Conservation (phyloP, 495 filamentous ascomycete species). For the Talaromyces wortmannii region DNA sequence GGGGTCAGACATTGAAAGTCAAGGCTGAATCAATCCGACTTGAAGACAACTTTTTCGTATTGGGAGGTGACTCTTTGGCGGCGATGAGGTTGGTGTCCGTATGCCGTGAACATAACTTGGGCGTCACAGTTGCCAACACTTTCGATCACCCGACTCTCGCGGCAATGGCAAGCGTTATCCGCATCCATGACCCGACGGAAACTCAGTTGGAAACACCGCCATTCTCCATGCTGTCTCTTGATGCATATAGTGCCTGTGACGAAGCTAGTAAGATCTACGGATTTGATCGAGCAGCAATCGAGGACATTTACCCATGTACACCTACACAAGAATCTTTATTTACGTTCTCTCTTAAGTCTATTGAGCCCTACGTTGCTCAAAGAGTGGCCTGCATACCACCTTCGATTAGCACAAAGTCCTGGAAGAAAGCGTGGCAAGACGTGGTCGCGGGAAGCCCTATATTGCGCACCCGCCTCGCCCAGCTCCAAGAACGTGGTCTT, state of each 20-base stretch:
- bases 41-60: slow-evolving; percentile 48
- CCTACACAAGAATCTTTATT: slow-evolving; percentile 60
- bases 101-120: slow-evolving; percentile 22
- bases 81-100: slow-evolving; percentile 47
- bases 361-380: slow-evolving; percentile 52
- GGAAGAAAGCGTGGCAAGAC: slow-evolving; percentile 43
- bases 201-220: slow-evolving; percentile 12
- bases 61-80: slow-evolving; percentile 57
- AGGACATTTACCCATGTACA: slow-evolving; percentile 55
- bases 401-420: slow-evolving; percentile 22
- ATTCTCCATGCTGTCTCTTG: slow-evolving; percentile 29
- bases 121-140: slow-evolving; percentile 26
- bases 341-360: slow-evolving; percentile 49
- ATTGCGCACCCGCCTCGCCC: slow-evolving; percentile 54
- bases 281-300: slow-evolving; percentile 19
- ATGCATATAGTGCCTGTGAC: slow-evolving; percentile 16
- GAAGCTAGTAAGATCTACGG: slow-evolving; percentile 20
- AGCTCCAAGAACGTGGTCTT: slow-evolving; percentile 43
- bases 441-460: slow-evolving; percentile 42
- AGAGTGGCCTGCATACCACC: slow-evolving; percentile 34
- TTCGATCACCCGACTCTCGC: slow-evolving; percentile 45
- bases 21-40: slow-evolving; percentile 19
- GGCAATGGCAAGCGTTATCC: slow-evolving; percentile 23
- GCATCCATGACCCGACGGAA: slow-evolving; percentile 4
- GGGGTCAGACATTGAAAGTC: slow-evolving; percentile 34